These are phyloP conservation scores for Botryotinia calthae DNA, from an alignment of 2,329 filamentous ascomycete species.

Conservation along the genomic window DNA sequence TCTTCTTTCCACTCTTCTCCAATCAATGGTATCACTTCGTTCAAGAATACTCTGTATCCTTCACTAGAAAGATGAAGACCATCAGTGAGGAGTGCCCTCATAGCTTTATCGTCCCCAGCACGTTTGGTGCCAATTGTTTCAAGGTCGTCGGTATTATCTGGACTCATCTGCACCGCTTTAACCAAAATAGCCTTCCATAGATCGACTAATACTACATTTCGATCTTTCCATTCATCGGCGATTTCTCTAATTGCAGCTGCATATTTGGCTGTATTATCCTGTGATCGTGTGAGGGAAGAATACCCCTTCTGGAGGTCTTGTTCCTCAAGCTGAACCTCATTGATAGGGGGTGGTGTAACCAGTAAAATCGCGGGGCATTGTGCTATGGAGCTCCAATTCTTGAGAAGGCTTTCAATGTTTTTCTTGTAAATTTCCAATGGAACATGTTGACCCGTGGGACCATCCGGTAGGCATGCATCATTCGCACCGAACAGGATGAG, in stretches of 20 bases:
- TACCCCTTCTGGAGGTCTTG: constrained; percentile 36
- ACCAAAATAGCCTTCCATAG: constrained; percentile 78
- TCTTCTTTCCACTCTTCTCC: constrained; percentile 31
- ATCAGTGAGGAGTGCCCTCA: constrained; percentile 30
- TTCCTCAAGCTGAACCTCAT: constrained; percentile 49
- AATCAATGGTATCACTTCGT: constrained; percentile 30
- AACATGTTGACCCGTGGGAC: constrained; percentile 66
- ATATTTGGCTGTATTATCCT: constrained; percentile 59
- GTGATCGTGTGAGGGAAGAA: constrained; percentile 53
- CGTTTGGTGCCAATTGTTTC: constrained; percentile 28
- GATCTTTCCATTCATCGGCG: constrained; percentile 35
- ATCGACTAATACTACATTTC: constrained; percentile 64
- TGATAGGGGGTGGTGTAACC: constrained; percentile 77
- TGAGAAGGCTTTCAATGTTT: constrained; percentile 70
- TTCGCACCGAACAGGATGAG: constrained; percentile 83
- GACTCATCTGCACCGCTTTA: constrained; percentile 57
- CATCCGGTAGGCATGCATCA: constrained; percentile 68
- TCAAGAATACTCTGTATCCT: constrained; percentile 36
- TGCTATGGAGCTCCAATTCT: constrained; percentile 57
- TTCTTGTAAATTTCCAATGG: constrained; percentile 70
- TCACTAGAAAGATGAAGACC: constrained; percentile 37
- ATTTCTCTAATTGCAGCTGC: constrained; percentile 57
- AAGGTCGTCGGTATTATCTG: constrained; percentile 22
- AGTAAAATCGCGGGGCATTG: constrained; percentile 74
- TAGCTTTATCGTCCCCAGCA: constrained; percentile 26